These are phyloP conservation scores for Pseudogymnoascus sp. DNA, from an alignment of 2,329 filamentous ascomycete genomes.

Conservation along the genomic window DNA sequence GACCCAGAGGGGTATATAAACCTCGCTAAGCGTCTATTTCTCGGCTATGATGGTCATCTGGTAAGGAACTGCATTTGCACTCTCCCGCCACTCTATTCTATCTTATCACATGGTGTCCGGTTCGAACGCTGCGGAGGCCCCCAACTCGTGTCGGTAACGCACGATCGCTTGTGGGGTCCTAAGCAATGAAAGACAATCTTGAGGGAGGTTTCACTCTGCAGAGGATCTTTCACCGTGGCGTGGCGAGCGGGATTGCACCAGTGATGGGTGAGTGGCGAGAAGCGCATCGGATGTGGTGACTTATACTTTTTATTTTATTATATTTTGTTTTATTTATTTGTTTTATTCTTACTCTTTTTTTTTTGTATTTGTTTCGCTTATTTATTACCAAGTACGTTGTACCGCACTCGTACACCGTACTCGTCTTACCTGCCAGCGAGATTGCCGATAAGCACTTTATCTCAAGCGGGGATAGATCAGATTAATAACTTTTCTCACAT, in stretches of 20 bases:
- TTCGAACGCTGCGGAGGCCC: constrained; percentile 57
- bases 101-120: constrained; percentile 45
- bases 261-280: constrained; percentile 32
- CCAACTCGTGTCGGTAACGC: constrained; percentile 60
- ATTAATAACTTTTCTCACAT: constrained; percentile 10
- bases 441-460: constrained; percentile 3
- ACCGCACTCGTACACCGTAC: not conserved
- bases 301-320: constrained; percentile 8
- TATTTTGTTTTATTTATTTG: too few relatives aligned
- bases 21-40: constrained; percentile 16
- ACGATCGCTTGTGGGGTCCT: constrained; percentile 53
- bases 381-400: not conserved
- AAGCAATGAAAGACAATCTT: constrained; percentile 62
- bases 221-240: constrained; percentile 60
- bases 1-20: constrained; percentile 14
- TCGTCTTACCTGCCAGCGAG: not conserved
- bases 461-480: constrained; percentile 1
- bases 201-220: constrained; percentile 67
- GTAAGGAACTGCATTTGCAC: constrained; percentile 42
- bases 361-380: not conserved
- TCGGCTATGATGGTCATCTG: constrained; percentile 56
- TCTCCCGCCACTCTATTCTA: constrained; percentile 43
- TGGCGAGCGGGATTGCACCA: constrained; percentile 60
- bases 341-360: too few relatives aligned
- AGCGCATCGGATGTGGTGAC: constrained; percentile 12